Base-by-base conservation (phyloP, 495 filamentous ascomycete genomes). In the Penicillium cataractarum region DNA sequence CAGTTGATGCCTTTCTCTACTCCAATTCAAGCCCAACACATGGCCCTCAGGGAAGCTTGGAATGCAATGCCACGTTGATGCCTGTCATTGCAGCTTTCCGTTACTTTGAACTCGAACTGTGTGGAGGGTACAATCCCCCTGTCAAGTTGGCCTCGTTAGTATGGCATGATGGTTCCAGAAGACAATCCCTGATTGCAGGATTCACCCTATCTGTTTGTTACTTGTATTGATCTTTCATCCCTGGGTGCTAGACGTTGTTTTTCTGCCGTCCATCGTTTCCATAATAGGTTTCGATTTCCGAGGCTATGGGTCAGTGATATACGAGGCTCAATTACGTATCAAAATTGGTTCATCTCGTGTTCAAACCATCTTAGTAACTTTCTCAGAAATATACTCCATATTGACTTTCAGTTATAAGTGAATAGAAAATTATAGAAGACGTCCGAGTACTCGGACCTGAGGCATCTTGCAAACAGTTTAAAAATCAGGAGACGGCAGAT, bases 51-150 rank as follows among this genome's bases (percentile, higher is more conserved):
- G 54, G 35, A 27, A 40, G 35, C 35, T 56, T 42, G 22, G 3
- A 27, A 56, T 42, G 35, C 35, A 56, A 56, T 22, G 54, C 22
- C 35, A 56, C 54, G 54, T 42, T 40, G 52, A 29, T 19, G 35
- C 42, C 24, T 12, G 21, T 46, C 35, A 17, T 9, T 46, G 42
- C 42, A 21, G 39, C 8, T 46, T 46, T 22, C 42, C 21, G 21
- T 3, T 46, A 13, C 42, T 46, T 46, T 24, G 42, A 46, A 12
- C 6, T 22, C 17, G 42, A 46, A 12, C 6, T 22, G 8, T 13
- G 3, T 46, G 7, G 10, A 21, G 19, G 22, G 0, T 44, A 6
- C 7, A 46, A 46, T 4, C 0, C 17, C 7, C 42, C 8, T n/a
- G 19, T 22, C 8, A 12, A 9, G 42, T 3, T 12, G 8, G 8